phyloP scores from a whole-genome alignment of 2,329 filamentous ascomycete genomes.

The Aspergillus fructus region DNA sequence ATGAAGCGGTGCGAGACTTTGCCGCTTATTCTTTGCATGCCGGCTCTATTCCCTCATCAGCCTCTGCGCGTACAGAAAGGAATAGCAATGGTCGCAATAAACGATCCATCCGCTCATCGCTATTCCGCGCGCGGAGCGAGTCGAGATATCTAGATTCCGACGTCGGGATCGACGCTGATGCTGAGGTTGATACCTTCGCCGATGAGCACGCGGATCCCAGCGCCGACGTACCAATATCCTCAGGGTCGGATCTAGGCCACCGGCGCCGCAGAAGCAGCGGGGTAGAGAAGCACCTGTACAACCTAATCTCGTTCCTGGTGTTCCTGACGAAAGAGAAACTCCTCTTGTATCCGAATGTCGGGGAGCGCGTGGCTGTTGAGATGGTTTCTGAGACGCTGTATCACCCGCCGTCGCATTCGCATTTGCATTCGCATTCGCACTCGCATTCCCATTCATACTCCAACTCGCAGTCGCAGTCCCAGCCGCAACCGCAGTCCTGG shows the following conservation, averaged over 20 bases:
- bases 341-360: not conserved
- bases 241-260: not conserved
- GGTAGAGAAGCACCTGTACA: not conserved
- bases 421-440: not conserved
- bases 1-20: too few relatives aligned
- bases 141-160: too few relatives aligned
- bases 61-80: too few relatives aligned
- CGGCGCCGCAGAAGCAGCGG: not conserved
- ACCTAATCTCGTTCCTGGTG: constrained; percentile 5
- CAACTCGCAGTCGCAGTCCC: not conserved
- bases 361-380: constrained; percentile 3
- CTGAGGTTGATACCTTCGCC: not conserved
- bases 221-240: not conserved
- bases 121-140: too few relatives aligned
- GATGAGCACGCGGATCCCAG: too few relatives aligned
- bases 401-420: not conserved
- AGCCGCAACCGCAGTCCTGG: too few relatives aligned
- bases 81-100: too few relatives aligned
- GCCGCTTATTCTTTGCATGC: too few relatives aligned
- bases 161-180: not conserved
- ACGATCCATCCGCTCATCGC: too few relatives aligned
- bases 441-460: not conserved
- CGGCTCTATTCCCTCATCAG: too few relatives aligned
- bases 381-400: constrained; percentile 5
- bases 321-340: constrained; percentile 7